phyloP scores from a whole-genome alignment of 2,329 filamentous ascomycete genomes.

The Lachnellula arida region DNA sequence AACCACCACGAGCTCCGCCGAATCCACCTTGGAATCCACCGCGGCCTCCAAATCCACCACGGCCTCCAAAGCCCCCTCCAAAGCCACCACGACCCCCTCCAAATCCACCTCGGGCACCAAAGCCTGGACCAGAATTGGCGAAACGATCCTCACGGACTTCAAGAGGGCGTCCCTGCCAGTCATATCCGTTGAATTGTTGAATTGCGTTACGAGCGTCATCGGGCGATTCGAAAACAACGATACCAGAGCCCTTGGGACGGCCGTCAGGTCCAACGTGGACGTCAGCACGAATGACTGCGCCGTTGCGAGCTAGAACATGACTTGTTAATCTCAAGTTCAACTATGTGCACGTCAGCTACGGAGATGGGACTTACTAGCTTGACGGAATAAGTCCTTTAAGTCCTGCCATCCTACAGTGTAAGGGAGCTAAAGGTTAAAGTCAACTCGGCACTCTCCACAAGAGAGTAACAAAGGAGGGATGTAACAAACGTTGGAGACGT shows the following conservation, averaged over 20 bases:
- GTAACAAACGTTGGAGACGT: slow-evolving; percentile 92
- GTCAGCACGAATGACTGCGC: slow-evolving; percentile 87
- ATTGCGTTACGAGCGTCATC: slow-evolving; percentile 96
- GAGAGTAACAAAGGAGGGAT: slow-evolving; percentile 28
- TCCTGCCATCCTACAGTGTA: slow-evolving; percentile 99
- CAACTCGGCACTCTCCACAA: slow-evolving; percentile 34
- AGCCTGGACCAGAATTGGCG: slow-evolving; percentile 54
- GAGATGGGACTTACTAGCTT: slow-evolving; percentile 70
- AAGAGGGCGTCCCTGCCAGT: slow-evolving; percentile 90
- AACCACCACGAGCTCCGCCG: slow-evolving; percentile 50
- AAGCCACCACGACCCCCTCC: slow-evolving; percentile 52
- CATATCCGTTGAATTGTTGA: slow-evolving; percentile 95
- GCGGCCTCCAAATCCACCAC: slow-evolving; percentile 42
- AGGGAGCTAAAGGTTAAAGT: slow-evolving; percentile 64
- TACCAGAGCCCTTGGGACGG: slow-evolving; percentile 91
- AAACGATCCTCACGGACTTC: slow-evolving; percentile 97
- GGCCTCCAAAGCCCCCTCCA: slow-evolving; percentile 53
- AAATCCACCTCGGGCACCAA: slow-evolving; percentile 38
- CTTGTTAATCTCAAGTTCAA: slow-evolving; percentile 20
- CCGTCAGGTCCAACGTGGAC: slow-evolving; percentile 90
- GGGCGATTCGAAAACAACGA: slow-evolving; percentile 91
- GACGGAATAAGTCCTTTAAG: slow-evolving; percentile 95
- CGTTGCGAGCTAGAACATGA: slow-evolving; percentile 50
- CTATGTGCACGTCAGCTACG: slow-evolving; percentile 24
- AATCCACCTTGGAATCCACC: slow-evolving; percentile 35